phyloP scores from a whole-genome alignment of 2,329 filamentous ascomycete genomes.

The Nemania abortiva region DNA sequence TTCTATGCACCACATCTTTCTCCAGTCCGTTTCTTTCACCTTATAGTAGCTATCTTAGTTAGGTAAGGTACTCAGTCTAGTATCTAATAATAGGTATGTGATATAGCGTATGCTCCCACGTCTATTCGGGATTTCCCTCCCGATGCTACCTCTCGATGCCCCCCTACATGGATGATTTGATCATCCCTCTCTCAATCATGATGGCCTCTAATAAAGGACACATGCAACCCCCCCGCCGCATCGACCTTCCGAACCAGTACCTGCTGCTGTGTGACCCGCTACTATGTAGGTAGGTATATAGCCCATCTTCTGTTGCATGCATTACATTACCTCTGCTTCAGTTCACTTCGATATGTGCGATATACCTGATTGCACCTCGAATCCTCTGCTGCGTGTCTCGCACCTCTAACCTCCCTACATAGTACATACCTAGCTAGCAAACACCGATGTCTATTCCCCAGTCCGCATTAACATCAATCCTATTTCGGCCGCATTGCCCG shows the following conservation, averaged over 20 bases:
- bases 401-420: not conserved
- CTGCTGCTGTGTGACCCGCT: not conserved
- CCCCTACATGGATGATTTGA: not conserved
- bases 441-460: not conserved
- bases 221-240: not conserved
- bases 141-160: conserved; percentile 5
- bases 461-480: conserved; percentile 32
- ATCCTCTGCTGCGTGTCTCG: conserved; percentile 3
- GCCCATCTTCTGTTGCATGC: conserved; percentile 25
- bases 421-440: not conserved
- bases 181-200: not conserved
- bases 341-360: conserved; percentile 1
- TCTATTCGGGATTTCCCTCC: conserved; percentile 25
- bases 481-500: conserved; percentile 31
- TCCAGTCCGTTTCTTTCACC: not conserved
- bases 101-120: not conserved
- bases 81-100: conserved; percentile 21
- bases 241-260: conserved; percentile 5
- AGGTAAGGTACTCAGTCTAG: not conserved
- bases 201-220: not conserved
- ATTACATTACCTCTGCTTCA: conserved; percentile 4
- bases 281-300: conserved; percentile 7
- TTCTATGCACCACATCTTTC: conserved; percentile 8
- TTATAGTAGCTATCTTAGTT: not conserved
- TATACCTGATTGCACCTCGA: conserved; percentile 4